A percentile compares a stretch with the other conserved stretches of the same genome.
These are phyloP conservation scores for Marsdenia floribunda DNA, from an alignment of 257 asterid species.

Conservation along the genomic window DNA sequence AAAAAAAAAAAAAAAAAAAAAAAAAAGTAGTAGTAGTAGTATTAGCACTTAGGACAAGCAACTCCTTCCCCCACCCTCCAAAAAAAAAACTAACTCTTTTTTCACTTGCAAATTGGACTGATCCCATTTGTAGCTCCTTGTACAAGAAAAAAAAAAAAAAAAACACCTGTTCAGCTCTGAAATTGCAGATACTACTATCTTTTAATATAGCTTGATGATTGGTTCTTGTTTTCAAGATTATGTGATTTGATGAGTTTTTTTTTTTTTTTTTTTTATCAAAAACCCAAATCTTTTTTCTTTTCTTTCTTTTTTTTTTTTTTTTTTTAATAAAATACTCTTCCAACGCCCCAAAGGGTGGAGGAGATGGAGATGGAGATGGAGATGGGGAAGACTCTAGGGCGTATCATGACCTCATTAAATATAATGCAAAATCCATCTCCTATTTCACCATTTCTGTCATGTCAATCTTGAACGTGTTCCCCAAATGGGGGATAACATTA, in stretches of 20 bases:
- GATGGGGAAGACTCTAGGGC: neutral
- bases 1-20: too few relatives aligned
- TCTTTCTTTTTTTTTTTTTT: neutral
- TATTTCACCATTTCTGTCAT: conserved; percentile 39
- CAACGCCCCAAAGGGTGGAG: neutral
- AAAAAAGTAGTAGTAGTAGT: too few relatives aligned
- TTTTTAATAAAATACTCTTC: neutral
- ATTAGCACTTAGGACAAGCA: neutral
- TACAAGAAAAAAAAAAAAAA: too few relatives aligned
- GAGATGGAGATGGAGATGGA: neutral
- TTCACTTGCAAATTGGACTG: neutral
- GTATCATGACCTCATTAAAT: conserved; percentile 22
- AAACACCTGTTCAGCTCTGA: neutral
- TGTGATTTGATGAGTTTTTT: too few relatives aligned
- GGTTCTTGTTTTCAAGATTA: neutral
- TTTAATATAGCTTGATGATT: neutral
- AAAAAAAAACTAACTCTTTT: too few relatives aligned
- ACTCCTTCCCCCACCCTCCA: too few relatives aligned
- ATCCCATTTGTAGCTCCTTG: neutral
- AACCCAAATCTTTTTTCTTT: neutral
- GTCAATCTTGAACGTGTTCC: conserved; percentile 46
- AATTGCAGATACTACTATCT: neutral
- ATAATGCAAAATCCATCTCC: conserved; percentile 28
- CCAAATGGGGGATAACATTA: conserved; percentile 43
- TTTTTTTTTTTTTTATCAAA: too few relatives aligned